Evolutionary conservation across 2,329 filamentous ascomycete species (phyloP).

Genomic region (Diplodia scrobiculata): DNA sequence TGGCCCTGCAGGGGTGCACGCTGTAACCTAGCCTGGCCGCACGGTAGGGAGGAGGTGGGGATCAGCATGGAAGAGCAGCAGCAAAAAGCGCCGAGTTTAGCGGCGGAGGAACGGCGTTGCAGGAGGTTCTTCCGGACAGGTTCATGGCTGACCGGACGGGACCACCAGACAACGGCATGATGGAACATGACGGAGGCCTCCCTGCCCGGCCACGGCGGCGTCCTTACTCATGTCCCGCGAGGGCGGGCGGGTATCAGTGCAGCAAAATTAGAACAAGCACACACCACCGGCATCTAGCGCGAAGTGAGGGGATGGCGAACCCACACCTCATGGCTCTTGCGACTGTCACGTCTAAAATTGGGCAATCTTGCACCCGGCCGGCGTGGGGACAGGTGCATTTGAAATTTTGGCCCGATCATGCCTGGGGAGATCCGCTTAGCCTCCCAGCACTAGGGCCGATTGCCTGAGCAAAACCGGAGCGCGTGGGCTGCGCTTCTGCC

Average conservation of each 20-base stretch:
- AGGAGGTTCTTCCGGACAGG: too few species aligned
- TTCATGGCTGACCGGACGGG: too few species aligned
- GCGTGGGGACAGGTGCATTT: background rate
- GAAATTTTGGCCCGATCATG: conserved; percentile 1
- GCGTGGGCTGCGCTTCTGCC: background rate
- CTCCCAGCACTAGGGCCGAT: conserved; percentile 18
- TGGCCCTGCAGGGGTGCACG: too few species aligned
- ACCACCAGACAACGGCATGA: conserved; percentile 8
- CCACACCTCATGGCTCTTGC: conserved; percentile 14
- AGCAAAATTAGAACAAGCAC: conserved; percentile 9
- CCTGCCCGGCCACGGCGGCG: background rate
- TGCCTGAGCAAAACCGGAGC: background rate
- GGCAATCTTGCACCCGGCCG: conserved; percentile 8
- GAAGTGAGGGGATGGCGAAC: conserved; percentile 12
- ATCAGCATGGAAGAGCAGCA: too few species aligned
- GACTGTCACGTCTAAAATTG: conserved; percentile 11
- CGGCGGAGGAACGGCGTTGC: too few species aligned
- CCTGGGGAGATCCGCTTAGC: conserved; percentile 22
- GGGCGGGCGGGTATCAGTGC: conserved; percentile 12
- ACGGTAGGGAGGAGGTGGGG: too few species aligned
- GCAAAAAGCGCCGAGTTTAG: too few species aligned
- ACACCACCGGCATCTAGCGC: conserved; percentile 15
- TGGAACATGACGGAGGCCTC: conserved; percentile 20
- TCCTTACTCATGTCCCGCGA: conserved; percentile 8
- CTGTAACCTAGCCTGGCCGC: too few species aligned